A percentile compares a stretch with the other conserved stretches of the same genome.
phyloP scores from a whole-genome alignment of 257 asterid species.

The Capsicum baccatum region DNA sequence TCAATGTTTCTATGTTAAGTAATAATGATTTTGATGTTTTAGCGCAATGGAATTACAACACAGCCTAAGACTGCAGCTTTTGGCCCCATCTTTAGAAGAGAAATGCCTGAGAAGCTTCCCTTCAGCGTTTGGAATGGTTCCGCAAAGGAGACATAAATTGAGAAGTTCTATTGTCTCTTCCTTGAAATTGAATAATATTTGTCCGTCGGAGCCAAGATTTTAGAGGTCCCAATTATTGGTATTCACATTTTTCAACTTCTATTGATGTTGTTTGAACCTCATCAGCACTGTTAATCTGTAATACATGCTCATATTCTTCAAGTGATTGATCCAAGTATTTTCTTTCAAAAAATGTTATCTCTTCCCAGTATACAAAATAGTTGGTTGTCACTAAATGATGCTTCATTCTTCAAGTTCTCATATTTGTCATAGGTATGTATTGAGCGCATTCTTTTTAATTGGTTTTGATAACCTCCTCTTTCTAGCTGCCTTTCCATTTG shows the following conservation, averaged over 20 bases:
- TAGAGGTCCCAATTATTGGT: slow-evolving; percentile 43
- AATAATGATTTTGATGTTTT: slow-evolving; percentile 26
- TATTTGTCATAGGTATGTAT: not conserved
- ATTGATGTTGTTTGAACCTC: not conserved
- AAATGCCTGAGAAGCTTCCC: slow-evolving; percentile 28
- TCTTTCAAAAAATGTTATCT: not conserved
- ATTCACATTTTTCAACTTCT: slow-evolving; percentile 27
- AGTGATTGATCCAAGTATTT: too few relatives aligned
- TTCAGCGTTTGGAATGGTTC: slow-evolving; percentile 33
- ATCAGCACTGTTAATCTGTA: not conserved
- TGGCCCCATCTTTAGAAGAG: slow-evolving; percentile 30
- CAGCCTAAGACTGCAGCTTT: slow-evolving; percentile 40
- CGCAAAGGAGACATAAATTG: slow-evolving; percentile 36
- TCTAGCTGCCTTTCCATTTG: not conserved
- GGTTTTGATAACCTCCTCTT: too few relatives aligned
- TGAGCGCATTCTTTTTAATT: not conserved
- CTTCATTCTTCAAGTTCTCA: not conserved
- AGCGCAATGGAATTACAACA: slow-evolving; percentile 58
- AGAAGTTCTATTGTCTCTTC: slow-evolving; percentile 31
- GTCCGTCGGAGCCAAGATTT: slow-evolving; percentile 29
- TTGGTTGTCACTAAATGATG: too few relatives aligned
- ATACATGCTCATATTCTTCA: not conserved
- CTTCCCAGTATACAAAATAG: not conserved
- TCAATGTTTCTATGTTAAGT: not conserved
- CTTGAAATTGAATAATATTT: slow-evolving; percentile 27